Evolutionary conservation across 768 basidiomycete species (phyloP).

Genomic region (Pluteus cervinus): DNA sequence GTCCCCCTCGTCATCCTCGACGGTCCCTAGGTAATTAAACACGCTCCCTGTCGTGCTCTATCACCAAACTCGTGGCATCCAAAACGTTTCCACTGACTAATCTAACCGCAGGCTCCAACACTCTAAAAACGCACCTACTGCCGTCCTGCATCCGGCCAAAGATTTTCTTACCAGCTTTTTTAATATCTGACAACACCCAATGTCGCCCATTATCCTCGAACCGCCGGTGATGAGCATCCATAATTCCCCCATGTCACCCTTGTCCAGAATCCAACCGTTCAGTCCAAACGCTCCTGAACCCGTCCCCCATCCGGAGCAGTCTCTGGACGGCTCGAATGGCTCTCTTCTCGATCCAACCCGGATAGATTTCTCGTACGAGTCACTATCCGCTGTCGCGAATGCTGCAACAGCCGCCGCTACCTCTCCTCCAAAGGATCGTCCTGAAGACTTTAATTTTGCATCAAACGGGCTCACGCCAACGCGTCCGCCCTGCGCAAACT

Average conservation of each 20-base stretch:
- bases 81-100: conserved; percentile 4
- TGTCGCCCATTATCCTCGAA: conserved; percentile 57
- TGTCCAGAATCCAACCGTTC: conserved; percentile 45
- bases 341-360: no score
- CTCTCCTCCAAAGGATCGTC: conserved; percentile 10
- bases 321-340: no score
- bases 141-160: conserved; percentile 6
- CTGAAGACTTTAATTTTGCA: conserved; percentile 20
- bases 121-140: no score
- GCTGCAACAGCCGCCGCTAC: background rate
- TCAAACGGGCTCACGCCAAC: conserved; percentile 24
- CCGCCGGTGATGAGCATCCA: conserved; percentile 46
- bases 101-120: conserved; percentile 8
- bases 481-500: conserved; percentile 60
- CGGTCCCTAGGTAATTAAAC: background rate
- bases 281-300: conserved; percentile 17
- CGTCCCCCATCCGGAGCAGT: conserved; percentile 15
- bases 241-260: conserved; percentile 31
- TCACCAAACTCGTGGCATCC: conserved; percentile 4
- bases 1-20: background rate
- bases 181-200: conserved; percentile 20
- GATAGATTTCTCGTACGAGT: no score
- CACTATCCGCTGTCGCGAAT: no score
- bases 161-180: conserved; percentile 4
- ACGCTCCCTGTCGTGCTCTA: no score